A percentile compares a stretch with the other conserved stretches of the same genome.
phyloP scores from a whole-genome alignment of 2,329 filamentous ascomycete species.

The Bipolaris zeicola region DNA sequence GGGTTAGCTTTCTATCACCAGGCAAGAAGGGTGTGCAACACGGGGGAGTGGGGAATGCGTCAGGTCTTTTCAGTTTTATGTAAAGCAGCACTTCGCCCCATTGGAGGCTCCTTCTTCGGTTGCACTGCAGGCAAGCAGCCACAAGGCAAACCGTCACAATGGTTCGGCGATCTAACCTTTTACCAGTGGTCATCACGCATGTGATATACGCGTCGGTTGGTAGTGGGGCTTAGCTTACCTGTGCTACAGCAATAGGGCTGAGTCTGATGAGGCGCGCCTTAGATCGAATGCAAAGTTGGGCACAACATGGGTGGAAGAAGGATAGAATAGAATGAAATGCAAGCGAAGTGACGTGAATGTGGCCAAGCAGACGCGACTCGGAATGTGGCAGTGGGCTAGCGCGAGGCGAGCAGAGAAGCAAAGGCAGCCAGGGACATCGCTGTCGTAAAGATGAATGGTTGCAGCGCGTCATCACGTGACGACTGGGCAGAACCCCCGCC shows the following conservation, averaged over 20 bases:
- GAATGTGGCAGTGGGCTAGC: neutral
- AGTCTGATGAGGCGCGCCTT: conserved; percentile 3
- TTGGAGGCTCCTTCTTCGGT: conserved; percentile 31
- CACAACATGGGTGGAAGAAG: neutral
- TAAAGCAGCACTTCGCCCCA: conserved; percentile 34
- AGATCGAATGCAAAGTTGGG: neutral
- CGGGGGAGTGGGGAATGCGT: conserved; percentile 1
- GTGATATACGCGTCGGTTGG: neutral
- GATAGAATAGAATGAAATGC: neutral
- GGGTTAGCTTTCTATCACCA: neutral
- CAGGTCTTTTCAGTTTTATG: conserved; percentile 30
- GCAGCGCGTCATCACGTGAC: conserved; percentile 9
- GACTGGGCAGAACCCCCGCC: neutral
- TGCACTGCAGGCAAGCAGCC: conserved; percentile 2
- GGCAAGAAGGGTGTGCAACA: neutral
- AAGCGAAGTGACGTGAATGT: neutral
- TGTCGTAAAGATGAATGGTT: neutral
- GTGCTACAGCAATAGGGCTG: neutral
- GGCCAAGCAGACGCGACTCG: conserved; percentile 2
- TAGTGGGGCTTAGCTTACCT: conserved; percentile 9
- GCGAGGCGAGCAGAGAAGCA: neutral
- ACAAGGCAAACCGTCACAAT: conserved; percentile 30
- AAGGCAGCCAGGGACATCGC: neutral
- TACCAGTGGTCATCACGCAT: conserved; percentile 40
- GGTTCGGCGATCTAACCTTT: conserved; percentile 40